Percentiles rank a stretch among this genome's conserved stretches.
These are phyloP conservation scores for Phytophthora cryptogea DNA, from an alignment of 352 stramenopile genomes.

Conservation along the genomic window DNA sequence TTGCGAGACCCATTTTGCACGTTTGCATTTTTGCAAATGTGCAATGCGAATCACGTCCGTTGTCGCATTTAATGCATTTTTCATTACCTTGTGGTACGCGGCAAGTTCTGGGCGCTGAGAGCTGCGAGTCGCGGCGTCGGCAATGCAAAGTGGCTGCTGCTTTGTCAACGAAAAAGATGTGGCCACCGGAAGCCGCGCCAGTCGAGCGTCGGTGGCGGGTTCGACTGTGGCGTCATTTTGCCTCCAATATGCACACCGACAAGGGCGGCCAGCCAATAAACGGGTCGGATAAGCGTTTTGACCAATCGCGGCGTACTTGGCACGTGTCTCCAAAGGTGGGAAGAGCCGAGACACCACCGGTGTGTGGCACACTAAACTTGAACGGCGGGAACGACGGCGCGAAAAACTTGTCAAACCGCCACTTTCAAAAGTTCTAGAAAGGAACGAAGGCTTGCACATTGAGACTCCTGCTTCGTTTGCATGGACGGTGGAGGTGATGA, in stretches of 20 bases:
- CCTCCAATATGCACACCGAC: neutral
- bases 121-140: conserved; percentile 4
- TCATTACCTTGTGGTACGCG: conserved; percentile 5
- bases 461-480: too few species aligned
- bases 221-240: neutral
- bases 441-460: too few species aligned
- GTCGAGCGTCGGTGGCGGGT: conserved; percentile 17
- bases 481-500: too few species aligned
- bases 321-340: conserved; percentile 31
- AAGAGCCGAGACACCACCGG: conserved; percentile 20
- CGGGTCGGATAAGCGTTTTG: neutral
- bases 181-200: conserved; percentile 20
- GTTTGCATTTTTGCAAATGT: conserved; percentile 3
- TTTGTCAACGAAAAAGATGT: conserved; percentile 25
- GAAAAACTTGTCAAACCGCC: too few species aligned
- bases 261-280: conserved; percentile 26
- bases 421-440: too few species aligned
- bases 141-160: conserved; percentile 16
- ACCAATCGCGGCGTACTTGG: conserved; percentile 2
- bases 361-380: conserved; percentile 11
- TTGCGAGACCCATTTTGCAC: neutral
- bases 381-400: neutral
- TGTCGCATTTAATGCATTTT: conserved; percentile 3
- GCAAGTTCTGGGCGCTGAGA: neutral
- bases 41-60: neutral